These are phyloP conservation scores for Leptographium radiaticola DNA, from an alignment of 2,329 filamentous ascomycete species.

Conservation along the genomic window DNA sequence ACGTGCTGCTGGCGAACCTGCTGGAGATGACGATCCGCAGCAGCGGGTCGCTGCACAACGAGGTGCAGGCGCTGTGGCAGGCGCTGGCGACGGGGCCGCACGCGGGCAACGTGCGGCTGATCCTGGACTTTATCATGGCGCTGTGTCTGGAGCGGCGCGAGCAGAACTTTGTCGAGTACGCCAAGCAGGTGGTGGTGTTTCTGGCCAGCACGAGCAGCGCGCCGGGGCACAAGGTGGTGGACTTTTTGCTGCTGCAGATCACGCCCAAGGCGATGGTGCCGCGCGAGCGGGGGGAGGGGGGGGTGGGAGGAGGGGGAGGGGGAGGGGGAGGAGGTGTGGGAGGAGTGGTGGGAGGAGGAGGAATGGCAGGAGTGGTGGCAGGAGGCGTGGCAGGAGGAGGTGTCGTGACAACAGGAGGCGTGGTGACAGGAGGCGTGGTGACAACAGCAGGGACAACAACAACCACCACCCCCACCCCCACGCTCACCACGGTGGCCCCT, in stretches of 20 bases:
- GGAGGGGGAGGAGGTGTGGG: too few relatives aligned
- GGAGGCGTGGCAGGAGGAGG: background rate
- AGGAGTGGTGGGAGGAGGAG: too few relatives aligned
- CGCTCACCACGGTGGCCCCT: background rate
- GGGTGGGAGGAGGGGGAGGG: too few relatives aligned
- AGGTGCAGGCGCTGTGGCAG: constrained; percentile 96
- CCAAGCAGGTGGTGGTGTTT: constrained; percentile 96
- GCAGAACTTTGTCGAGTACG: constrained; percentile 96
- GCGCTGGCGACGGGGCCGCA: constrained; percentile 87
- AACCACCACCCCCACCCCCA: background rate
- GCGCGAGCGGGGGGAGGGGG: constrained; percentile 48
- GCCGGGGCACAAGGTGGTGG: constrained; percentile 79
- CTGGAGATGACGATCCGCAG: constrained; percentile 94
- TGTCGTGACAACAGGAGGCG: background rate
- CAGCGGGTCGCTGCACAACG: constrained; percentile 78
- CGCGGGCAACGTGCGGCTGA: constrained; percentile 83
- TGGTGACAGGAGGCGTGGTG: background rate
- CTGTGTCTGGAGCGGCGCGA: constrained; percentile 87
- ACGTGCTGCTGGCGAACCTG: constrained; percentile 87
- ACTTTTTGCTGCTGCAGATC: constrained; percentile 84
- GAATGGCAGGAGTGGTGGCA: too few relatives aligned
- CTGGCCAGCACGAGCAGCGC: constrained; percentile 65
- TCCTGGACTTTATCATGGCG: constrained; percentile 92
- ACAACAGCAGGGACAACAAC: background rate
- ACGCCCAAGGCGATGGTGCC: constrained; percentile 95